Base-by-base conservation (phyloP, 257 asterid genomes). In the Henckelia pumila region DNA sequence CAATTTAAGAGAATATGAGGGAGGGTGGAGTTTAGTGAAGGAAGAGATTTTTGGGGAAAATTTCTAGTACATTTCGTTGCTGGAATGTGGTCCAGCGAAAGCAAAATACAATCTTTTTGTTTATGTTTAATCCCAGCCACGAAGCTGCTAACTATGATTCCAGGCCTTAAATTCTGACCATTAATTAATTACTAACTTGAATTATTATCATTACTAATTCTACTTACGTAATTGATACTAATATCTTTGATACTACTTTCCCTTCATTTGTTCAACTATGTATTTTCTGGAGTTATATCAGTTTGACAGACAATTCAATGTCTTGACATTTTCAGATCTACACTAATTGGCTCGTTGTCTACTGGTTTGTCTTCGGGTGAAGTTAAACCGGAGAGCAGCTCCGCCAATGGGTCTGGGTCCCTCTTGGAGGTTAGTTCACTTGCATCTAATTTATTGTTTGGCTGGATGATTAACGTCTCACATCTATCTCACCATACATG, bases 391-490 rank as follows among this genome's bases (percentile, higher is more conserved):
- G 91, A 83, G 72, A 22, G 75, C 9, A 53, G 76, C 79, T 67
- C 88, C 30, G 75, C 83, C 26, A 61, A 40, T 65, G 79, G 61
- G 55, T 75, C 91, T 29, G 73, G 72, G 56, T 80, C 84, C 10
- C 78, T 84, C 82, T 35, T 80, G 60, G 86, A 89, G 95, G 97
- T 92, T 66, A 62, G 82, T 75, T 61, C 56, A 44, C 73, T 67
- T 69, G 23, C 64, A 24, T 22, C 66, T 56, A 66, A 26, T 59
- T 70, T 2, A 20, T 63, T 33, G 24, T 61, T 29, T 21, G 23
- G 25, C 30, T 66, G 23, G 5, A 22, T 7, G 13, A 28, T n/a
- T 14, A 40, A 6, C 50, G 11, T 3, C n/a, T 3, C 9, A 3
- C n/a, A 40, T 40, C 50, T 35, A 35, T 40, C 50, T 14, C 50